phyloP scores from a whole-genome alignment of 768 basidiomycete genomes.

The Mycena capillaripes region DNA sequence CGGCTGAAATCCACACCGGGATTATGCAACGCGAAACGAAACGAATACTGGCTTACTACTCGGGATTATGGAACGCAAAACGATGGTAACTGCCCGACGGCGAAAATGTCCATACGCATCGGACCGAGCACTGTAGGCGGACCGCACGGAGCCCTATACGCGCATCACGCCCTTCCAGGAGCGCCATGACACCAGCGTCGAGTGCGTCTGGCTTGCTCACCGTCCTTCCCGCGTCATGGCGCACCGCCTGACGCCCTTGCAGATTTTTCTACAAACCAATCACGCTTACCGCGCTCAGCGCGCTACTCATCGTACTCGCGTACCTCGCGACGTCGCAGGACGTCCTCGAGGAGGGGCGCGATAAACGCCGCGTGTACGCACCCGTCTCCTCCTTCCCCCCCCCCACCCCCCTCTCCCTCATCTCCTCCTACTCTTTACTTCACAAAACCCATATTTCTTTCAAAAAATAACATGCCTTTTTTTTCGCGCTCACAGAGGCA shows the following conservation, averaged over 20 bases:
- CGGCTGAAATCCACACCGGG: too few species aligned
- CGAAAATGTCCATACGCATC: too few species aligned
- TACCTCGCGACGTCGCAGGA: constrained; percentile 89
- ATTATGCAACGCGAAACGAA: too few species aligned
- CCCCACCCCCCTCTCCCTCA: constrained; percentile 26
- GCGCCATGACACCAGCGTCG: constrained; percentile 84
- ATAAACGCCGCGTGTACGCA: constrained; percentile 85
- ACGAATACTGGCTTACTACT: too few species aligned
- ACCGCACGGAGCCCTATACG: constrained; percentile 88
- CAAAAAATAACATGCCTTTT: constrained; percentile 28
- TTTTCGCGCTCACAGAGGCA: constrained; percentile 64
- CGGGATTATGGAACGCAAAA: too few species aligned
- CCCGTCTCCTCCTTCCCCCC: neutral
- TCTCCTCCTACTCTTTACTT: constrained; percentile 14
- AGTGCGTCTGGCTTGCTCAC: constrained; percentile 61
- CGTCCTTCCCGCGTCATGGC: too few species aligned
- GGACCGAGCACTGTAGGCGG: too few species aligned
- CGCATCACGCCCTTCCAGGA: constrained; percentile 89
- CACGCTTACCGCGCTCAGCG: constrained; percentile 80
- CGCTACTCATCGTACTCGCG: constrained; percentile 76
- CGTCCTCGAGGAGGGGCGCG: constrained; percentile 85
- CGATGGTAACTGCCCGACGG: neutral
- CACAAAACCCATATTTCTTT: too few species aligned
- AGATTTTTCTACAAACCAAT: constrained; percentile 92
- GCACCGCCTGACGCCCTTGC: too few species aligned